phyloP scores from a whole-genome alignment of 306 rosid species.

The Ammopiptanthus mongolicus region DNA sequence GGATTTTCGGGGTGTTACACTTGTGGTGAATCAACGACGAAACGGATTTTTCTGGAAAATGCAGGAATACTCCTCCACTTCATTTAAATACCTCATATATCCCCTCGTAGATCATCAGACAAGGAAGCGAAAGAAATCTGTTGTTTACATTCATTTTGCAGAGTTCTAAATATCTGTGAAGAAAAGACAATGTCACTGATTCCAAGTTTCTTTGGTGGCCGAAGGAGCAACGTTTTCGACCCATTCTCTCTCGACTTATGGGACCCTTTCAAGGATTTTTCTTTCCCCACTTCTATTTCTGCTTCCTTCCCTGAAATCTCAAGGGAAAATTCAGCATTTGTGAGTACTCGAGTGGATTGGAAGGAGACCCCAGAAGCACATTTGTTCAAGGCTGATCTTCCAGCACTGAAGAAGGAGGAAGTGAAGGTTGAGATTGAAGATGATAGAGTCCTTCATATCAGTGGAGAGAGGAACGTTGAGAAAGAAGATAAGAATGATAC shows the following conservation, averaged over 20 bases:
- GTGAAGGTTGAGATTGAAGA: too few relatives aligned
- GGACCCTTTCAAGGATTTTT: conserved; percentile 35
- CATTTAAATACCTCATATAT: not conserved
- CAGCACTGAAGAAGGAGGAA: too few relatives aligned
- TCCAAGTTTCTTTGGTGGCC: conserved; percentile 31
- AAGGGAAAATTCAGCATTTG: conserved; percentile 22
- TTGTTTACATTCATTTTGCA: too few relatives aligned
- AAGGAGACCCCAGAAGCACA: conserved; percentile 43
- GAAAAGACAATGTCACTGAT: conserved; percentile 24
- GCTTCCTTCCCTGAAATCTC: not conserved
- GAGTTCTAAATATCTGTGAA: not conserved
- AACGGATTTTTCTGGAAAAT: not conserved
- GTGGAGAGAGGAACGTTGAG: conserved; percentile 32
- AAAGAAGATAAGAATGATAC: conserved; percentile 35
- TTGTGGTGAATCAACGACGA: too few relatives aligned
- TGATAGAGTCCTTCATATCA: conserved; percentile 35
- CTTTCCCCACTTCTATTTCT: conserved; percentile 20
- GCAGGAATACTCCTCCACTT: not conserved
- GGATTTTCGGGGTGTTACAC: too few relatives aligned
- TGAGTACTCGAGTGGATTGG: conserved; percentile 29
- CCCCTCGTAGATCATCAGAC: not conserved
- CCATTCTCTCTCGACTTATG: conserved; percentile 34
- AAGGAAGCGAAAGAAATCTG: not conserved
- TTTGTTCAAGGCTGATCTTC: conserved; percentile 38
- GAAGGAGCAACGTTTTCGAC: conserved; percentile 26